Evolutionary conservation across 2,329 filamentous ascomycete genomes (phyloP), one percentile per base, ranked within the genome.

Genomic region (Monilinia vaccinii-corymbosi): DNA sequence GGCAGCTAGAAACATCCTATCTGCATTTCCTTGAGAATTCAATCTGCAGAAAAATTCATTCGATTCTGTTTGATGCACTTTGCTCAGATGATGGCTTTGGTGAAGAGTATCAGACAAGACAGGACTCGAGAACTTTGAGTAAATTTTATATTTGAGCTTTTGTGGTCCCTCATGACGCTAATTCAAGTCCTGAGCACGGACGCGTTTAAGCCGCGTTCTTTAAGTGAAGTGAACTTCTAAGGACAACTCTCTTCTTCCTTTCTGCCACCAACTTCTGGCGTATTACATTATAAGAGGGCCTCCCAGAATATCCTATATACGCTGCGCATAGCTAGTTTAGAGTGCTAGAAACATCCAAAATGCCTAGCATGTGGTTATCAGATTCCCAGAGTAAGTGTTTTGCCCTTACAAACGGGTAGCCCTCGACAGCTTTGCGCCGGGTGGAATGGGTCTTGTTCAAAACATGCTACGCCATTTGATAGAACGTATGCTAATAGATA

Each of bases 301-400:
- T 59, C 4, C 36, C 28, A 55, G 18, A 46, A n/a, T n/a, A 3
- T 14, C 44, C 7, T 6, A 57, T 57, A 60, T 55, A 25, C 38
- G 40, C 21, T n/a, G 6, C 23, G n/a, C 9, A 47, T 40, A 47
- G 3, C 34, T 28, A 16, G 45, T 28, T 23, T 18, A n/a, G 13
- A 32, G 18, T 16, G 32, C 31, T 34, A 25, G 60, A 38, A 47
- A 18, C n/a, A 40, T 25, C 61, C 63, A 71, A 66, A 44, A 73
- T 73, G 71, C 71, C 71, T 65, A 69, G 90, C 63, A 95, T 96
- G 89, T 97, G 93, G 93, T 82, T 97, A 71, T 89, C 92, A 70
- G 93, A 97, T 77, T 84, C 88, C 73, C 93, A 97, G 76, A 97
- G 93, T 96, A 81, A 71, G 88, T 79, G 38, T 56, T 56, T 48